Conservation (phyloP, 306 rosid genomes). For the Arachis hypogaea region DNA sequence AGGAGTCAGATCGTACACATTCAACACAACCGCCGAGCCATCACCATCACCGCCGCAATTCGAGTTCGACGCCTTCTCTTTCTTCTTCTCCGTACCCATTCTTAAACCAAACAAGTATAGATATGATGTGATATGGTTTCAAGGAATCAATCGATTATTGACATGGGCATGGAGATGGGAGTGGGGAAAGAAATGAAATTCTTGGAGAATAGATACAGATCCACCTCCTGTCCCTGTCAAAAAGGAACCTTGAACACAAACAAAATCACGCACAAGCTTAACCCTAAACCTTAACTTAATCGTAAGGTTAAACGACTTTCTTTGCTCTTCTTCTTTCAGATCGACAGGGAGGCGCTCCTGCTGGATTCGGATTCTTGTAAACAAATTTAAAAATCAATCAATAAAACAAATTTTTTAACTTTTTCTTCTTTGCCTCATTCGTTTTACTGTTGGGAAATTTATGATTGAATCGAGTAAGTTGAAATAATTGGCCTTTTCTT, state of each 20-base stretch:
- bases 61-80: conserved; percentile 49
- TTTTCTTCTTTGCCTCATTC: no score
- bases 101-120: neutral
- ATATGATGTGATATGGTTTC: conserved; percentile 18
- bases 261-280: neutral
- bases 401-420: no score
- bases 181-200: neutral
- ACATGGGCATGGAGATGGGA: neutral
- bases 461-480: no score
- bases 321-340: neutral
- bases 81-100: conserved; percentile 60
- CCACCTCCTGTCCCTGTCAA: neutral
- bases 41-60: conserved; percentile 29
- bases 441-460: no score
- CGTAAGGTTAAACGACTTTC: no score
- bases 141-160: neutral
- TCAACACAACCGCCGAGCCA: conserved; percentile 58
- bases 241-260: neutral
- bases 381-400: no score
- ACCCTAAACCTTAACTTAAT: neutral
- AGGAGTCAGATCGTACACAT: conserved; percentile 95
- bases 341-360: neutral
- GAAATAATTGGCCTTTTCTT: no score
- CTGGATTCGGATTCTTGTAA: neutral
- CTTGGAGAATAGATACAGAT: neutral